Evolutionary conservation across 2,329 filamentous ascomycete genomes (phyloP).

Genomic region (Myriosclerotinia scirpicola): DNA sequence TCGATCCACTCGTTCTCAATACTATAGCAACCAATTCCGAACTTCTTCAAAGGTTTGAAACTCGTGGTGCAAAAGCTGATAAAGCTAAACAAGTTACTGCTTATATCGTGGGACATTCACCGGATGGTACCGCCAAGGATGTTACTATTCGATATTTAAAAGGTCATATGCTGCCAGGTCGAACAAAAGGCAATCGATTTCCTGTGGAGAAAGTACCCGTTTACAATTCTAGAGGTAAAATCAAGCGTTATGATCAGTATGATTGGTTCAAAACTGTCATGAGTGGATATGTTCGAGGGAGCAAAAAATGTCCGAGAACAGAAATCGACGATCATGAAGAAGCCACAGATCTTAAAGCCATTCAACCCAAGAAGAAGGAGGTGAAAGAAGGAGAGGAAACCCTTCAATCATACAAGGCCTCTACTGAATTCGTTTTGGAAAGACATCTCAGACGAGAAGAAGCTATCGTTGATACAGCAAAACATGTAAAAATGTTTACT

Average conservation of each 20-base stretch:
- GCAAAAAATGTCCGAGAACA: conserved; percentile 56
- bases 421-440: conserved; percentile 79
- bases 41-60: conserved; percentile 73
- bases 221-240: conserved; percentile 73
- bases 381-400: conserved; percentile 76
- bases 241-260: conserved; percentile 72
- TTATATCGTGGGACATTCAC: conserved; percentile 80
- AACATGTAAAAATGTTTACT: conserved; percentile 72
- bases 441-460: conserved; percentile 90
- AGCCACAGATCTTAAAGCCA: conserved; percentile 69
- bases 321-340: conserved; percentile 80
- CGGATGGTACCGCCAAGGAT: conserved; percentile 85
- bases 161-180: conserved; percentile 77
- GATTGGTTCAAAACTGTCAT: conserved; percentile 89
- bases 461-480: conserved; percentile 68
- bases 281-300: conserved; percentile 64
- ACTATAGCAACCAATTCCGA: conserved; percentile 71
- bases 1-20: conserved; percentile 70
- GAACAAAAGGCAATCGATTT: conserved; percentile 83
- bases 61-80: conserved; percentile 78
- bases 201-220: conserved; percentile 77
- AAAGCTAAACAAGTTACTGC: conserved; percentile 86
- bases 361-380: conserved; percentile 70
- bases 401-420: conserved; percentile 83
- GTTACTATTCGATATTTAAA: conserved; percentile 90